Evolutionary conservation across 768 basidiomycete species (phyloP).

Genomic region (Russula olivacea): DNA sequence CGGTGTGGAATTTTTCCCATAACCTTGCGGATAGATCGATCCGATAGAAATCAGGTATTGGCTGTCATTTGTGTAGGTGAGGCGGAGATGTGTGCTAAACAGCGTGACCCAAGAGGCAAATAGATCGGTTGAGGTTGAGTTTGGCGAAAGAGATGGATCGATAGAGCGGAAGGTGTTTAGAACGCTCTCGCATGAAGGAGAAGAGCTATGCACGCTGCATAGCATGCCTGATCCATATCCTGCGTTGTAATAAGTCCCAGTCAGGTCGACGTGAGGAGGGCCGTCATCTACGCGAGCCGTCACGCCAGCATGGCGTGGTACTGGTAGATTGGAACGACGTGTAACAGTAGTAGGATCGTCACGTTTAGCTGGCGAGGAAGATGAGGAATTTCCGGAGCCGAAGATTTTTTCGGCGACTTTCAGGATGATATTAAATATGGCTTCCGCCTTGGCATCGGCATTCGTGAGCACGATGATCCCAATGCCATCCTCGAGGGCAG

Average conservation of each 20-base stretch:
- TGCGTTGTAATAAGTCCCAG: constrained; percentile 3
- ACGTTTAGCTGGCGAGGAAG: no score
- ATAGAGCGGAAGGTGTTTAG: constrained; percentile 3
- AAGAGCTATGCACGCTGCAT: constrained; percentile 8
- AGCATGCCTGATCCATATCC: constrained; percentile 8
- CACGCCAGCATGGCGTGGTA: neutral
- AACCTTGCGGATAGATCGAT: constrained; percentile 14
- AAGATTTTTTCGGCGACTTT: neutral
- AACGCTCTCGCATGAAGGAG: constrained; percentile 5
- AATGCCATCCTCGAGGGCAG: constrained; percentile 36
- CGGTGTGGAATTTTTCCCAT: constrained; percentile 9
- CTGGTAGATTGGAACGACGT: neutral
- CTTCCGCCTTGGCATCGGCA: constrained; percentile 12
- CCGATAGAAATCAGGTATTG: neutral
- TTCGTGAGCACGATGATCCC: constrained; percentile 32
- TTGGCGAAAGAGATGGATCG: neutral
- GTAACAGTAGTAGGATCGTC: neutral
- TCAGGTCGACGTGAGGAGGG: neutral
- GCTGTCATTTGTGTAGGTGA: neutral
- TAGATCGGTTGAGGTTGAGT: constrained; percentile 1
- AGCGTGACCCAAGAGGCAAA: constrained; percentile 1
- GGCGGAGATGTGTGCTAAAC: neutral
- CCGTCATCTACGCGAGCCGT: neutral
- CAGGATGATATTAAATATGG: neutral
- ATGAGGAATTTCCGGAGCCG: no score